These are phyloP conservation scores for Xylariaceae sp. DNA, from an alignment of 2,329 filamentous ascomycete genomes.

Conservation along the genomic window DNA sequence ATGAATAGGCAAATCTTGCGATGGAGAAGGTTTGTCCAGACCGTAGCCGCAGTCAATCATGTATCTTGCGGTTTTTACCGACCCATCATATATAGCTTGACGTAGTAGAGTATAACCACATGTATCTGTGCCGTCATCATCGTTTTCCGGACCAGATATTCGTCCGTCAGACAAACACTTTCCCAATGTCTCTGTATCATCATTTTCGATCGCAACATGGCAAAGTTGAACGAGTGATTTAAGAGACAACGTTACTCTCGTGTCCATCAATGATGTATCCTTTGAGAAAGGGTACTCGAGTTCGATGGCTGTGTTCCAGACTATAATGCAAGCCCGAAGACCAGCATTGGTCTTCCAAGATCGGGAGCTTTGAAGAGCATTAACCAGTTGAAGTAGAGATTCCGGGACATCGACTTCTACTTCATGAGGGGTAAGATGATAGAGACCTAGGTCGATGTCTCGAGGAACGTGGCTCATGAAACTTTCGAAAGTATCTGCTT, in stretches of 20 bases:
- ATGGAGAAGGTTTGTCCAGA: neutral
- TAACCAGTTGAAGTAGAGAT: constrained; percentile 3
- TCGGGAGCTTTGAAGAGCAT: neutral
- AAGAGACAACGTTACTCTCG: constrained; percentile 1
- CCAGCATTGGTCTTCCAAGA: neutral
- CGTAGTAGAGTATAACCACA: neutral
- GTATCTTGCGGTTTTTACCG: neutral
- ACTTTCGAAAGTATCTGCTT: neutral
- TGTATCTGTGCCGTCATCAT: constrained; percentile 1
- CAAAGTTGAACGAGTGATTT: neutral
- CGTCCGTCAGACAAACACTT: constrained; percentile 3
- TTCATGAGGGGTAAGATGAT: neutral
- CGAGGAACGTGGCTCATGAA: neutral
- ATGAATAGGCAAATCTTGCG: neutral
- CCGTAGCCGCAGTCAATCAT: neutral
- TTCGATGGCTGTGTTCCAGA: constrained; percentile 6
- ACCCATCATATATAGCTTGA: neutral
- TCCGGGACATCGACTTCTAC: neutral
- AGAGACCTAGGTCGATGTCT: neutral
- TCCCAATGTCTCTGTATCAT: constrained; percentile 1
- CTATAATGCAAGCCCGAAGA: constrained; percentile 1
- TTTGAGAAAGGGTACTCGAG: constrained; percentile 4
- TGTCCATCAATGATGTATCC: constrained; percentile 2
- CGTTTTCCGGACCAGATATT: constrained; percentile 1
- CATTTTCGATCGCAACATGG: neutral